Evolutionary conservation across 2,329 filamentous ascomycete species (phyloP).

Genomic region (Zasmidium citrigriseum): DNA sequence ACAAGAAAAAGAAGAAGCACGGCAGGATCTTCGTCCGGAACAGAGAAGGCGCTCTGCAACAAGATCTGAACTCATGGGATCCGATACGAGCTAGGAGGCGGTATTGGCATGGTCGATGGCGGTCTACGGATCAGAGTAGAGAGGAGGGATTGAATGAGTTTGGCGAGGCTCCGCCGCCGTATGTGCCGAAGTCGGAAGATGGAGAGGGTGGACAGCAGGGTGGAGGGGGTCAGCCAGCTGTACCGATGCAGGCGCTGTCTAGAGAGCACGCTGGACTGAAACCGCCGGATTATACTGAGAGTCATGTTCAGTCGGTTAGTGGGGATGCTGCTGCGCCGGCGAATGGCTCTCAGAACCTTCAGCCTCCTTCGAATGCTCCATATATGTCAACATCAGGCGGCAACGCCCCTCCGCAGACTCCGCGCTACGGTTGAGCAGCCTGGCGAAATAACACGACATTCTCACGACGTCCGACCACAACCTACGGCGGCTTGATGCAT

Average conservation of each 20-base stretch:
- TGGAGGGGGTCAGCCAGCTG: slow-evolving; percentile 20
- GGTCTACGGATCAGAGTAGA: slow-evolving; percentile 17
- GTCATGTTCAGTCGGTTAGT: slow-evolving; percentile 4
- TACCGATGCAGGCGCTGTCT: slow-evolving; percentile 43
- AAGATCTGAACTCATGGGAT: slow-evolving; percentile 18
- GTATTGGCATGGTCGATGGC: slow-evolving; percentile 29
- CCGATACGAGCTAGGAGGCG: slow-evolving; percentile 23
- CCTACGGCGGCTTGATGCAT: too few relatives aligned
- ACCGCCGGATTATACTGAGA: slow-evolving; percentile 44
- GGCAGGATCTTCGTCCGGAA: slow-evolving; percentile 9
- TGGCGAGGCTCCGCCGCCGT: slow-evolving; percentile 67
- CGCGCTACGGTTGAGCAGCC: too few relatives aligned
- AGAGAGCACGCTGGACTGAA: slow-evolving; percentile 39
- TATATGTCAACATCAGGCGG: too few relatives aligned
- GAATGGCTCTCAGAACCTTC: neutral
- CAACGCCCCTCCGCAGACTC: too few relatives aligned
- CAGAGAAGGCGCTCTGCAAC: slow-evolving; percentile 15
- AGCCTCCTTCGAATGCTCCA: neutral
- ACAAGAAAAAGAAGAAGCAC: slow-evolving; percentile 43
- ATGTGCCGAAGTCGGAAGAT: slow-evolving; percentile 42
- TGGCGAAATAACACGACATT: too few relatives aligned
- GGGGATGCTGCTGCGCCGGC: neutral
- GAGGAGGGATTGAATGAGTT: slow-evolving; percentile 64
- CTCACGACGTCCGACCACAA: too few relatives aligned
- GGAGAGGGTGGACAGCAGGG: slow-evolving; percentile 16